Evolutionary conservation across 441 rosid genomes (phyloP), one percentile per base, ranked within the genome.

Genomic region (Jatropha podagrica): DNA sequence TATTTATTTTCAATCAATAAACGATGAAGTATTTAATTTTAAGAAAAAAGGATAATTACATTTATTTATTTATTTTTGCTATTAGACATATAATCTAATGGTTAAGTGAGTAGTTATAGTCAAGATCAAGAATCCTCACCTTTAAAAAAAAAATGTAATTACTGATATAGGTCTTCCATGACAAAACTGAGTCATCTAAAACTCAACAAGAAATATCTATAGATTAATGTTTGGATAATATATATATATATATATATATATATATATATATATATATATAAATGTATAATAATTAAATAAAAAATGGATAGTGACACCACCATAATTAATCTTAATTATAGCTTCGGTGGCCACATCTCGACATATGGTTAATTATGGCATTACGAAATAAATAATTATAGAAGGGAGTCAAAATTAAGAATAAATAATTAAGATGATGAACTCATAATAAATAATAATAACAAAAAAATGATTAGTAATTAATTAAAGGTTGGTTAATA

Each of bases 101-200:
- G 32, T 32, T 32, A 32, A 32, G 32, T 32, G 2, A 32, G 32
- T 32, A 32, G 32, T 32, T 32, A 32, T 32, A 32, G 32, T 32
- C 32, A 32, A 32, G 32, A 32, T 2, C 32, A 2, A 32, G 32
- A 32, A 32, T 0, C 32, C 32, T 11, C 52, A 23, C 23, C 23
- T 23, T 23, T 23, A 23, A 23, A 23, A 23, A 23, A 23, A 42
- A 4, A 64, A 38, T 42, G 52, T 48, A 48, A 48, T 5, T 48
- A 49, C 13, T 15, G 59, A 54, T 54, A n/a, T 54, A n/a, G 23
- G 38, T n/a, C 14, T 52, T 5, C 48, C 63, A 2, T 20, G 23
- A 3, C 40, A 55, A 68, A 77, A 44, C 65, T 69, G 17, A 71
- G 40, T 73, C 63, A 61, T 42, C 18, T 44, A 18, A 60, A 60